Percentiles rank a stretch among this genome's conserved stretches.
These are phyloP conservation scores for Tardiomyces depauwii DNA, from an alignment of 1,139 yeast species.

Conservation along the genomic window DNA sequence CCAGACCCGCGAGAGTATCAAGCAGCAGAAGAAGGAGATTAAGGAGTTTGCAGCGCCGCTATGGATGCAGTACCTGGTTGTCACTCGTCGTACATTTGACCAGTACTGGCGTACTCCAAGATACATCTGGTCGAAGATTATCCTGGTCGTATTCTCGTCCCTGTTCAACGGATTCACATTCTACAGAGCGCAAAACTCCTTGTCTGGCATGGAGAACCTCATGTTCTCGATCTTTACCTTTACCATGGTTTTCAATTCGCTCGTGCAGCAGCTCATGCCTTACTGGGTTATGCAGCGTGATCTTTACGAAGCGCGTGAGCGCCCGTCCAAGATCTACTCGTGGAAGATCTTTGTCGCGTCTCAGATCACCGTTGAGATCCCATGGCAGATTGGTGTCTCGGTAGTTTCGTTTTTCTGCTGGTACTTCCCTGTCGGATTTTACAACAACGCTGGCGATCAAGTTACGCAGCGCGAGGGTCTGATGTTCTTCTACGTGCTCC, in stretches of 20 bases:
- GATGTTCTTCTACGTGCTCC: slow-evolving; percentile 46
- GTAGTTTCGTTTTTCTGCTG: slow-evolving; percentile 60
- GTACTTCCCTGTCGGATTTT: slow-evolving; percentile 69
- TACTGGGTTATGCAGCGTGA: slow-evolving; percentile 60
- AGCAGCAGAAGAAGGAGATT: slow-evolving; percentile 8
- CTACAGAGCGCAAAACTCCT: slow-evolving; percentile 50
- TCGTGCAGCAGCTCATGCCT: slow-evolving; percentile 67
- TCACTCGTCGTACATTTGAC: slow-evolving; percentile 40
- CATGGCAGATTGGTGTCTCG: slow-evolving; percentile 60
- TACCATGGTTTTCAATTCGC: slow-evolving; percentile 46
- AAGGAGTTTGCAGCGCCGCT: slow-evolving; percentile 32
- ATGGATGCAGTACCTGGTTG: slow-evolving; percentile 39
- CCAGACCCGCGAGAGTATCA: slow-evolving; percentile 14
- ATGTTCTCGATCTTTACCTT: slow-evolving; percentile 60
- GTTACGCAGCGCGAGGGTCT: slow-evolving; percentile 53
- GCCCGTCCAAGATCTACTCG: slow-evolving; percentile 57
- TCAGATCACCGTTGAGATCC: slow-evolving; percentile 62
- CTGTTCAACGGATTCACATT: slow-evolving; percentile 68
- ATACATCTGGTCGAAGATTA: slow-evolving; percentile 56
- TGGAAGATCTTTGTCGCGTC: slow-evolving; percentile 54
- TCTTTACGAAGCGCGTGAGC: slow-evolving; percentile 81
- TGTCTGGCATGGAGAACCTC: slow-evolving; percentile 35
- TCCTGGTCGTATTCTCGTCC: slow-evolving; percentile 39
- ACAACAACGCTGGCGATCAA: slow-evolving; percentile 30
- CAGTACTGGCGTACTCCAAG: slow-evolving; percentile 71